Evolutionary conservation across 2,329 filamentous ascomycete species (phyloP).

Genomic region (Canariomyces notabilis): DNA sequence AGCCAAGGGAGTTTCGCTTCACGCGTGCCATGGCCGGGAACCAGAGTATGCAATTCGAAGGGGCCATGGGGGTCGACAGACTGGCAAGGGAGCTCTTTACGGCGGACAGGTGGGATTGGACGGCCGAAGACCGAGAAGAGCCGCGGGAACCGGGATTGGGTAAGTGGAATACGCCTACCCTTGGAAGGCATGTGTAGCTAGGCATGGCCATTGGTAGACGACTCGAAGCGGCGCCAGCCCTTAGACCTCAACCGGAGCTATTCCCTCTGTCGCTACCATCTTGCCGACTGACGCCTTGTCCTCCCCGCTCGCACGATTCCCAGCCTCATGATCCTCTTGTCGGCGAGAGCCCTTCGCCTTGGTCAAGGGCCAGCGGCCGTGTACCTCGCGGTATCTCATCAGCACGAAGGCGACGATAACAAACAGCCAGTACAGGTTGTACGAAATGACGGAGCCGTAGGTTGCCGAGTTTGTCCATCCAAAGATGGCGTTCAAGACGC

Average conservation of each 20-base stretch:
- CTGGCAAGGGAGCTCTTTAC: conserved; percentile 52
- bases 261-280: not conserved
- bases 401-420: conserved; percentile 60
- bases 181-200: not conserved
- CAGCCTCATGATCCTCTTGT: conserved; percentile 1
- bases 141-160: not conserved
- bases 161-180: not conserved
- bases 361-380: conserved; percentile 45
- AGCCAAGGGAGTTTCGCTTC: conserved; percentile 40
- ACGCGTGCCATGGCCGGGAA: conserved; percentile 48
- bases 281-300: not conserved
- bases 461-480: conserved; percentile 88
- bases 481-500: conserved; percentile 78
- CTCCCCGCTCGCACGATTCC: not conserved
- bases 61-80: conserved; percentile 45
- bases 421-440: conserved; percentile 81
- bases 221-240: not conserved
- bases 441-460: conserved; percentile 79
- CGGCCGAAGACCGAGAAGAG: conserved; percentile 37
- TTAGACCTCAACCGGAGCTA: not conserved
- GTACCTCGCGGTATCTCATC: conserved; percentile 63
- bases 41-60: conserved; percentile 45
- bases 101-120: conserved; percentile 56
- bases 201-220: not conserved
- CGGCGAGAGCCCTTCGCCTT: conserved; percentile 24